Evolutionary conservation across 352 stramenopile genomes (phyloP).

Genomic region (Salisapilia sapeloensis): DNA sequence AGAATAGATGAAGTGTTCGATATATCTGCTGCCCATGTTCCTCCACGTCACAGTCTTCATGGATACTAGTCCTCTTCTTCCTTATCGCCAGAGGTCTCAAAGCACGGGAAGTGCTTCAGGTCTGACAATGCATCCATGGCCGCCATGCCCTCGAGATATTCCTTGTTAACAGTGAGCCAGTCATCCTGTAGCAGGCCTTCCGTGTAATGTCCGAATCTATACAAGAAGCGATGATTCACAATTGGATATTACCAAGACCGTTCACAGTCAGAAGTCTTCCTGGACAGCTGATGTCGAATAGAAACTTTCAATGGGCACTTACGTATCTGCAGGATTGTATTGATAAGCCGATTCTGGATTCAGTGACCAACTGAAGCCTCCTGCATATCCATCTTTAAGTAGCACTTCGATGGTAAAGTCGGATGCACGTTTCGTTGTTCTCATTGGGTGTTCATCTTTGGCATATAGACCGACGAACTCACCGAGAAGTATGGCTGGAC

Average conservation of each 20-base stretch:
- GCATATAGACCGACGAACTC: conserved; percentile 56
- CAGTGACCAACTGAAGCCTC: conserved; percentile 57
- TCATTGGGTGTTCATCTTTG: conserved; percentile 23
- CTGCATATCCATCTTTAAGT: conserved; percentile 17
- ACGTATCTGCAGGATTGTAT: conserved; percentile 29
- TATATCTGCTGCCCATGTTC: too few relatives aligned
- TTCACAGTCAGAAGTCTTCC: too few relatives aligned
- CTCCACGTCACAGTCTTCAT: too few relatives aligned
- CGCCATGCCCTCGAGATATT: conserved; percentile 19
- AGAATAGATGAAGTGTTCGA: too few relatives aligned
- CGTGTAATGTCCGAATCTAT: conserved; percentile 14
- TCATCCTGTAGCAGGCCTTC: conserved; percentile 35
- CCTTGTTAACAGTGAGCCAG: conserved; percentile 32
- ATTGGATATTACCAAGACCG: too few relatives aligned
- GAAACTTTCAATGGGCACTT: too few relatives aligned
- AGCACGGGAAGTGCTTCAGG: conserved; percentile 31
- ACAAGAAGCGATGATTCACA: too few relatives aligned
- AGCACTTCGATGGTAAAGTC: conserved; percentile 49
- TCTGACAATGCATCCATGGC: conserved; percentile 33
- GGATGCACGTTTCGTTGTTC: conserved; percentile 38
- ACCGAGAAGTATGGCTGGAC: conserved; percentile 31
- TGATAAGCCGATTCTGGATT: conserved; percentile 55
- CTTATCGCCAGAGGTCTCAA: too few relatives aligned
- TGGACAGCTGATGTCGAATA: too few relatives aligned
- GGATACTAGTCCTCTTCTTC: too few relatives aligned